Evolutionary conservation across 108 stramenopile species (phyloP), one percentile per base, ranked within the genome.

Genomic region (Hondaea fermentalgiana): DNA sequence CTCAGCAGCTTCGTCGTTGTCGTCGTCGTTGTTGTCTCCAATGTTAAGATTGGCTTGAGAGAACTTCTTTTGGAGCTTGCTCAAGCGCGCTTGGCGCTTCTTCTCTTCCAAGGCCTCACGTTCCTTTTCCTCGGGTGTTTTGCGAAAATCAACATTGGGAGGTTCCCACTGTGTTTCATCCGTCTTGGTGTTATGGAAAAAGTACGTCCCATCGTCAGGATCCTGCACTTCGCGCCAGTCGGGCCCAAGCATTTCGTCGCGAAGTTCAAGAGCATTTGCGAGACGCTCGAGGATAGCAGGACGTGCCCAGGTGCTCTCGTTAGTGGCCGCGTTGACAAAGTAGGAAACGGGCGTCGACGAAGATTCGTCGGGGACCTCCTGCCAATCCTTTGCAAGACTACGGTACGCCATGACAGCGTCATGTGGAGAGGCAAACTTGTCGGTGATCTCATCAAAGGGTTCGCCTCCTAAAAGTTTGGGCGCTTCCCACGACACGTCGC

Each of bases 401-500:
- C 64, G 64, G 35, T 69, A 69, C 35, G 64, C 35, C 10, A n/a
- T 69, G 35, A 69, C 64, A 10, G 64, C 64, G 35, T 69, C 64
- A 17, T 69, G 64, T 0, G 64, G 64, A 10, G 64, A 69, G 29
- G n/a, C 64, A 17, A 1, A 10, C 35, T 6, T 17, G 64, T 69
- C 64, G 25, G 64, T 17, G 35, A 69, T 69, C n/a, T 69, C 64
- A 17, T 69, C 64, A 17, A 69, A 69, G 35, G 64, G 8, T 17
- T 69, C 64, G n/a, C 35, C n/a, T 6, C 64, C 64, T n/a, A 69
- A 16, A 17, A 69, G 25, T n/a, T 69, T 69, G 43, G 87, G 87
- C n/a, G 87, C 59, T n/a, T 88, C 72, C 72, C 72, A 83, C 51
- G 72, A 83, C 12, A 47, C 51, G n/a, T 83, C 72, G 23, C 72